Evolutionary conservation across 129 eudicot species (phyloP), one percentile per base, ranked within the genome.

Genomic region (Glebionis coronaria): DNA sequence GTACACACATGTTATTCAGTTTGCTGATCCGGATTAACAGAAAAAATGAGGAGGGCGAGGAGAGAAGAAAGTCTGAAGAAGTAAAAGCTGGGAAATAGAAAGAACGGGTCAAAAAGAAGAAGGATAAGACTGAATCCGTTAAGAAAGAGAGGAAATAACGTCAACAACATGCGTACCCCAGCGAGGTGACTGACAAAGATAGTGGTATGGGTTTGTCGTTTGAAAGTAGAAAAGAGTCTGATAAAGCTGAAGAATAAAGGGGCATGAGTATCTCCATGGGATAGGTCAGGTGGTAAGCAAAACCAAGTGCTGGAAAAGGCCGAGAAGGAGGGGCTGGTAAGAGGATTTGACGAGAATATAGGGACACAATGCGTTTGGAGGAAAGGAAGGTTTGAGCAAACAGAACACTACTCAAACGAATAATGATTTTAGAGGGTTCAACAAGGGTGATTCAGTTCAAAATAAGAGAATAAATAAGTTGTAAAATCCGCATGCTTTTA

Each of bases 81-180:
- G 83, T 91, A 44, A 96, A 91, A 67, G 87, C 87, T 0, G 78
- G 81, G 79, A 91, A 85, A 54, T 82, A 47, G 19, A 88, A 83
- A 56, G 97, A 91, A 81, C 84, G 93, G 79, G 65, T 85, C 18
- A 88, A 87, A 71, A 86, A 91, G 79, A 87, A 91, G 79, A 87
- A 91, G 56, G 84, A 83, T 0, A 90, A 91, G 73, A 83, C 87
- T 1, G 97, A 91, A 46, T 83, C 96, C 9, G 97, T 91, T 46
- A 91, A 91, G 82, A 91, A 91, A 69, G 87, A 96, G 97, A 81
- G 97, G 80, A 91, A 88, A 75, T 94, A 85, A 53, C 77, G 97
- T 69, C 85, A 91, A 63, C 92, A 85, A 76, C 83, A 83, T 44
- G 97, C 96, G 65, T 91, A 81, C 68, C 56, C 89, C 3, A 79